Percentiles rank a stretch among this genome's conserved stretches.
These are phyloP conservation scores for Collybia mongolica DNA, from an alignment of 768 basidiomycete genomes.

Conservation along the genomic window DNA sequence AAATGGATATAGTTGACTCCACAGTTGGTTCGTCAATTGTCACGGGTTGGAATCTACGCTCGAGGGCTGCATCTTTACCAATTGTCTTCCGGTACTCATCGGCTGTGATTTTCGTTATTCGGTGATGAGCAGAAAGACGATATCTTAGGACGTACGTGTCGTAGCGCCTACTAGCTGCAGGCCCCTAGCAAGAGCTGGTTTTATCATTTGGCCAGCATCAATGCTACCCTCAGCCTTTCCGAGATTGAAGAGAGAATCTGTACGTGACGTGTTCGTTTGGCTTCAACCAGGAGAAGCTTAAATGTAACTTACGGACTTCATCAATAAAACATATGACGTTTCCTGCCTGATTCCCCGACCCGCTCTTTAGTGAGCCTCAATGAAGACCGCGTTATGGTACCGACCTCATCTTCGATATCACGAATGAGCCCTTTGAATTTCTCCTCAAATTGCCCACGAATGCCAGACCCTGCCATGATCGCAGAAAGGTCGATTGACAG, in stretches of 20 bases:
- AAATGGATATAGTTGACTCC: constrained; percentile 80
- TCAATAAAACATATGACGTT: constrained; percentile 93
- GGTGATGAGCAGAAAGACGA: background rate
- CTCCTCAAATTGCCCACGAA: constrained; percentile 91
- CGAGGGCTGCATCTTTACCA: constrained; percentile 87
- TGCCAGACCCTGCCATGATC: constrained; percentile 86
- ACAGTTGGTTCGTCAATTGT: constrained; percentile 87
- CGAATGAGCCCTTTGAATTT: constrained; percentile 89
- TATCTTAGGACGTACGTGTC: constrained; percentile 55
- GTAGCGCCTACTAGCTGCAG: constrained; percentile 90
- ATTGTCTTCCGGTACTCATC: constrained; percentile 93
- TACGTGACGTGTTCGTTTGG: background rate
- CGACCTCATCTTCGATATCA: constrained; percentile 84
- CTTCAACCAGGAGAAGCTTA: background rate
- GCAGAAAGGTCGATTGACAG: constrained; percentile 82
- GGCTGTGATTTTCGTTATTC: constrained; percentile 34
- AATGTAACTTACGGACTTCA: constrained; percentile 73
- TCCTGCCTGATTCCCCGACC: constrained; percentile 41
- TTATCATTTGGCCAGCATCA: constrained; percentile 93
- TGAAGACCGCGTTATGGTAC: constrained; percentile 26
- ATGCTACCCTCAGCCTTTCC: constrained; percentile 92
- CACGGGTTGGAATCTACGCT: constrained; percentile 89
- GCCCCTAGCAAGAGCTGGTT: constrained; percentile 85
- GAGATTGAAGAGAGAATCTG: constrained; percentile 81
- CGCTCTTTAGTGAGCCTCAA: background rate